Conservation (phyloP, 1,284 basidiomycete genomes). For the Thecaphora frezii region DNA sequence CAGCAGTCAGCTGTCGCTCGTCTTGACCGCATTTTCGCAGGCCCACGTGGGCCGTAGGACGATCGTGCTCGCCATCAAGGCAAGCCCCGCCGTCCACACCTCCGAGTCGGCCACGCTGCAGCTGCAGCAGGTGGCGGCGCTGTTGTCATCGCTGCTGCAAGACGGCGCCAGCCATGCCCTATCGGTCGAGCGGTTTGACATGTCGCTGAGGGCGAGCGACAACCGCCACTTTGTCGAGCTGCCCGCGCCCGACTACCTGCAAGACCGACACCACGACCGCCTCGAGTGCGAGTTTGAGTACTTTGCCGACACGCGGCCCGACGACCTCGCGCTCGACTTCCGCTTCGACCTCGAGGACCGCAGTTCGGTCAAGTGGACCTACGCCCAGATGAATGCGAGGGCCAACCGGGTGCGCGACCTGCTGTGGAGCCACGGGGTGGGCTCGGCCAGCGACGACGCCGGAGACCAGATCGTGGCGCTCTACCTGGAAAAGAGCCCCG, state of each 20-base stretch:
- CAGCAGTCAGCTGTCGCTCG: constrained; percentile 15
- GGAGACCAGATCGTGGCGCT: constrained; percentile 48
- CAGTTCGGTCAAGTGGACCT: constrained; percentile 32
- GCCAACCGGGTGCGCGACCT: constrained; percentile 39
- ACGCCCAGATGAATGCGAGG: constrained; percentile 41
- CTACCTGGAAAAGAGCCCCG: constrained; percentile 49
- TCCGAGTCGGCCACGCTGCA: constrained; percentile 34
- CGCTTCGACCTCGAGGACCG: constrained; percentile 33
- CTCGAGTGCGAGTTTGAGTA: constrained; percentile 44
- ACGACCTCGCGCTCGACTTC: constrained; percentile 44
- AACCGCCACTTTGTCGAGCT: constrained; percentile 28
- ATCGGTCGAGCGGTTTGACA: constrained; percentile 23
- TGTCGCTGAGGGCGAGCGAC: constrained; percentile 33
- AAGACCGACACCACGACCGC: constrained; percentile 22
- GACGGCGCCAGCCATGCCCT: constrained; percentile 24
- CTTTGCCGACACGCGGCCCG: constrained; percentile 27
- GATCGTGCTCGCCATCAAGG: constrained; percentile 18
- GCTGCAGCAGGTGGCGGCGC: constrained; percentile 30
- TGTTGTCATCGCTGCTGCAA: constrained; percentile 23
- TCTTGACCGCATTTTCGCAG: constrained; percentile 8
- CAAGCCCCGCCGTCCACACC: constrained; percentile 34
- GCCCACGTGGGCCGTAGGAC: background rate
- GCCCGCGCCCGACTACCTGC: constrained; percentile 19
- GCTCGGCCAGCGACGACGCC: constrained; percentile 20
- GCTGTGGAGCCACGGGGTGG: constrained; percentile 34